A percentile compares a stretch with the other conserved stretches of the same genome.
Evolutionary conservation across 306 rosid species (phyloP).

Genomic region (Medicago arabica): DNA sequence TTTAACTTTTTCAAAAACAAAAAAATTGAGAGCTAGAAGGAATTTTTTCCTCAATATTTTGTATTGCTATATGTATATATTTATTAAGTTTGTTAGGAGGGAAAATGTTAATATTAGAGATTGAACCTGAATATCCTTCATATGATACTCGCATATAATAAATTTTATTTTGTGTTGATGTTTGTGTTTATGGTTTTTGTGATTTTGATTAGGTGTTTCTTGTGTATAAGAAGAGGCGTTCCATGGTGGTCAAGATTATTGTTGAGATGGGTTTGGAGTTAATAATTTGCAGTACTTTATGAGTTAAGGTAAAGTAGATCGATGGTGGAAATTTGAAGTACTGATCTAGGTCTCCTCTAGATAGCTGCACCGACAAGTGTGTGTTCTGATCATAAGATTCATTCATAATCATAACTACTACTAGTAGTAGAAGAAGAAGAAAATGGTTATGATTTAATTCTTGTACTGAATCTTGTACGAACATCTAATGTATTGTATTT

Average conservation of each 20-base stretch:
- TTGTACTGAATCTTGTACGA: not conserved
- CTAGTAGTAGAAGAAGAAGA: not conserved
- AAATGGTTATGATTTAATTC: not conserved
- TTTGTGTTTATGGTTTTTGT: not conserved
- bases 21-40: no score
- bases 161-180: no score
- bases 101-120: no score
- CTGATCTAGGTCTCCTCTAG: not conserved
- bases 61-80: no score
- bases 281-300: not conserved
- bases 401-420: not conserved
- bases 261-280: slow-evolving; percentile 31
- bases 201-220: slow-evolving; percentile 19
- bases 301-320: not conserved
- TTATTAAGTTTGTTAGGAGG: no score
- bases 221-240: slow-evolving; percentile 1
- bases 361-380: not conserved
- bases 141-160: no score
- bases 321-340: not conserved
- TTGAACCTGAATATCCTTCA: no score
- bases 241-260: slow-evolving; percentile 21
- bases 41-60: no score
- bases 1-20: no score
- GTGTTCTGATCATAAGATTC: not conserved
- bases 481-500: not conserved